These are phyloP conservation scores for Parsonsia alboflavescens DNA, from an alignment of 257 asterid species.

Conservation along the genomic window DNA sequence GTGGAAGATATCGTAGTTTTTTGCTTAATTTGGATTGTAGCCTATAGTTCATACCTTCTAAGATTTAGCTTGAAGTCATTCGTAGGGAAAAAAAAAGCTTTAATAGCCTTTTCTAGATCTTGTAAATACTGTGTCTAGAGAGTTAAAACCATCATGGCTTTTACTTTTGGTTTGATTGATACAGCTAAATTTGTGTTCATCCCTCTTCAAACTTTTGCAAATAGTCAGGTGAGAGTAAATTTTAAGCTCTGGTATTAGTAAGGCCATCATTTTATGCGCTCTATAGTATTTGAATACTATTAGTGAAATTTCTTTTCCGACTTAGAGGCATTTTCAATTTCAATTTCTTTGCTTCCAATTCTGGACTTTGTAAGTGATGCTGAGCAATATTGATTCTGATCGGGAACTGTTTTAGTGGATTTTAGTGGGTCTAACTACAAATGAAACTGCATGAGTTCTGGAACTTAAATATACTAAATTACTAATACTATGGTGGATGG, in stretches of 20 bases:
- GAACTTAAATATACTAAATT: not conserved
- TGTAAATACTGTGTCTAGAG: too few relatives aligned
- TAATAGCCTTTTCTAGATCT: too few relatives aligned
- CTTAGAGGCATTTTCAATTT: too few relatives aligned
- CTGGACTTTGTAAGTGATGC: not conserved
- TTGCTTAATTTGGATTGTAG: too few relatives aligned
- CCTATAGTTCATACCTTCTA: too few relatives aligned
- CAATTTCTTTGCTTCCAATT: not conserved
- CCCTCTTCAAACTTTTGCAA: not conserved
- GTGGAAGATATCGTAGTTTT: too few relatives aligned
- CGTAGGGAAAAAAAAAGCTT: too few relatives aligned
- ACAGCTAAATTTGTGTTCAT: not conserved
- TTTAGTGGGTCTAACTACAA: not conserved
- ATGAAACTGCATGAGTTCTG: not conserved
- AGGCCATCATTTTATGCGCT: not conserved
- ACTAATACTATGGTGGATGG: not conserved
- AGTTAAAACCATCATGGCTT: too few relatives aligned
- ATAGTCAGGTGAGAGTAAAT: not conserved
- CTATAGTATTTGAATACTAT: too few relatives aligned
- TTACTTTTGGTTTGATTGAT: too few relatives aligned
- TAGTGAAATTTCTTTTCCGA: not conserved
- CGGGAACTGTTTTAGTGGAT: not conserved
- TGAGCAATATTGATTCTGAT: not conserved
- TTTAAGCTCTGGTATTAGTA: not conserved
- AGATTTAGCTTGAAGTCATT: too few relatives aligned